Evolutionary conservation across 805 yeast genomes (phyloP).

Genomic region (Komagataella mondaviorum): DNA sequence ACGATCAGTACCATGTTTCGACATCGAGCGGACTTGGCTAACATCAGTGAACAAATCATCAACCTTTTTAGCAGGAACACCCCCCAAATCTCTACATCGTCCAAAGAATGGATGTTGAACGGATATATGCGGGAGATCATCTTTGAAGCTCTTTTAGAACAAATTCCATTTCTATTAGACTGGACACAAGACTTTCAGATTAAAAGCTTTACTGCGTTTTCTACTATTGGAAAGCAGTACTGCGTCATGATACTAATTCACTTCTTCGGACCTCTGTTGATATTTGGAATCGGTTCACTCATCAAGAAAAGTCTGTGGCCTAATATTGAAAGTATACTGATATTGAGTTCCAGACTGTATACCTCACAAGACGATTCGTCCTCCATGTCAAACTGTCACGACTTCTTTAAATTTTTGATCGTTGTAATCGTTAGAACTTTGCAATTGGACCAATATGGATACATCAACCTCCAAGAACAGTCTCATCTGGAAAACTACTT

Average conservation of each 20-base stretch:
- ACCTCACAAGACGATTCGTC: background rate
- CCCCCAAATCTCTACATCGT: background rate
- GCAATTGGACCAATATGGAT: background rate
- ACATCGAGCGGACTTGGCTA: background rate
- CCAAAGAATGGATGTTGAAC: background rate
- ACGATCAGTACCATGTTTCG: background rate
- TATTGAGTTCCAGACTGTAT: background rate
- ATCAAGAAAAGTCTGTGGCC: background rate
- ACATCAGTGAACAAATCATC: background rate
- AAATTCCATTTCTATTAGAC: background rate
- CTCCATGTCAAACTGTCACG: background rate
- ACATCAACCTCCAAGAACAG: background rate
- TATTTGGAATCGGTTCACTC: background rate
- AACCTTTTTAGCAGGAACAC: background rate
- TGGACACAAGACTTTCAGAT: background rate
- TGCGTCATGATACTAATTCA: background rate
- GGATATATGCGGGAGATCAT: background rate
- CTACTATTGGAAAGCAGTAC: background rate
- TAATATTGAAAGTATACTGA: background rate
- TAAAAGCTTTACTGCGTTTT: background rate
- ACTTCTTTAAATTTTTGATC: no score
- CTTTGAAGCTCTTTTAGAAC: background rate
- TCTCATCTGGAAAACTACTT: background rate
- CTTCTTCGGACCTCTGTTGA: background rate
- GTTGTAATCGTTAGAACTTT: background rate